A percentile compares a stretch with the other conserved stretches of the same genome.
These are phyloP conservation scores for Yamadazyma triangularis DNA, from an alignment of 1,139 yeast genomes.

Conservation along the genomic window DNA sequence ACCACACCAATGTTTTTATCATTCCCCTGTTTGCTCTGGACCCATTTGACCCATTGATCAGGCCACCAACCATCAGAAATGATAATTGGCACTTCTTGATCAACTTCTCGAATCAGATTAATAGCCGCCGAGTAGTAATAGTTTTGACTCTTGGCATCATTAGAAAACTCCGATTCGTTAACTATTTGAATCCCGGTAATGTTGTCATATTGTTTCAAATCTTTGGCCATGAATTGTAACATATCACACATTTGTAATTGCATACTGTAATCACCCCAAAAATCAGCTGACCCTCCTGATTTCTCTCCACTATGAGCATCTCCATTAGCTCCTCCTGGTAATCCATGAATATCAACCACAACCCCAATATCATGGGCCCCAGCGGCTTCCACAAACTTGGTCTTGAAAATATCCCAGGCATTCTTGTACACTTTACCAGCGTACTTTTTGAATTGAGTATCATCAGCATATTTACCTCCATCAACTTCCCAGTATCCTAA, in stretches of 20 bases:
- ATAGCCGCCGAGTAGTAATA: constrained; percentile 68
- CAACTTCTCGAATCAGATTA: constrained; percentile 52
- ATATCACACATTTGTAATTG: constrained; percentile 48
- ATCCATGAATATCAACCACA: constrained; percentile 78
- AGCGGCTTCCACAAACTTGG: constrained; percentile 52
- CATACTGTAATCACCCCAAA: constrained; percentile 50
- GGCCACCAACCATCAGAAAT: constrained; percentile 97
- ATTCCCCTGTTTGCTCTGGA: constrained; percentile 39
- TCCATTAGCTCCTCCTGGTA: constrained; percentile 91
- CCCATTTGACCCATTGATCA: constrained; percentile 71
- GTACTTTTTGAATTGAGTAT: constrained; percentile 58
- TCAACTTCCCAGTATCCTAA: constrained; percentile 86
- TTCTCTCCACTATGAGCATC: constrained; percentile 78
- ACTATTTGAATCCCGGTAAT: constrained; percentile 79
- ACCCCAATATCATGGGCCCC: constrained; percentile 59
- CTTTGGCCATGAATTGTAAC: constrained; percentile 59
- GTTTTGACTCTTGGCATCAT: constrained; percentile 46
- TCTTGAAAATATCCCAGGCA: constrained; percentile 64
- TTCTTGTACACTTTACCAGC: constrained; percentile 51
- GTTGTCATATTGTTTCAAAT: constrained; percentile 55
- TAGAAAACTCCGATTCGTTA: constrained; percentile 72
- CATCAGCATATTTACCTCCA: constrained; percentile 54
- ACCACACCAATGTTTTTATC: constrained; percentile 53
- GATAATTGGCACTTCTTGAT: constrained; percentile 59
- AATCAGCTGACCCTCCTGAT: constrained; percentile 49